phyloP scores from a whole-genome alignment of 129 eudicot genomes.

The Chrysanthemum seticuspe region DNA sequence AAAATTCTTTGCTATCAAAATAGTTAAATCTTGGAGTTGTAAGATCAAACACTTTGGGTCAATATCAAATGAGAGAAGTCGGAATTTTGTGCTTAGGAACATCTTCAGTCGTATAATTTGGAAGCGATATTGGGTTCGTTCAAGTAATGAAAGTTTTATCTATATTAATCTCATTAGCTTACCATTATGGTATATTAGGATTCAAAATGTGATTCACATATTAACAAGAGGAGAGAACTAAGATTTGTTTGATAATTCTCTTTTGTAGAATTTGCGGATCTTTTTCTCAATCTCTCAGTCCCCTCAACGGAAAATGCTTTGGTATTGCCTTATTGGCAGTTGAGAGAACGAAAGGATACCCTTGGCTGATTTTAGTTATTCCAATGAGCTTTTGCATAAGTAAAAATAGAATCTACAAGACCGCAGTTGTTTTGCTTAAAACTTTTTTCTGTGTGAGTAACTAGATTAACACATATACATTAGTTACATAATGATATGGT shows the following conservation, averaged over 20 bases:
- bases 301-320: not conserved
- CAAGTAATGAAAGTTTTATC: not conserved
- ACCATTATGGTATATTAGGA: not conserved
- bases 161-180: not conserved
- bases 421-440: not conserved
- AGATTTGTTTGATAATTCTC: not conserved
- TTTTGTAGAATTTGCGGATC: not conserved
- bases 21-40: not conserved
- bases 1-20: not conserved
- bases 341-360: not conserved
- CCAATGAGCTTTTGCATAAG: not conserved
- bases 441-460: not conserved
- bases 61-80: slow-evolving; percentile 9
- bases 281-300: slow-evolving; percentile 2
- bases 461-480: not conserved
- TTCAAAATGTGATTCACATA: not conserved
- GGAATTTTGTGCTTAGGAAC: not conserved
- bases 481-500: not conserved
- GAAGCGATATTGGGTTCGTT: not conserved
- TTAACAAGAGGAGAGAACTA: not conserved
- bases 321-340: not conserved
- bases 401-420: slow-evolving; percentile 1
- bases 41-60: not conserved
- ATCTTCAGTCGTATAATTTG: not conserved
- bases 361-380: not conserved